A percentile compares a stretch with the other conserved stretches of the same genome.
These are phyloP conservation scores for Seminavis robusta DNA, from an alignment of 108 stramenopile species.

Conservation along the genomic window DNA sequence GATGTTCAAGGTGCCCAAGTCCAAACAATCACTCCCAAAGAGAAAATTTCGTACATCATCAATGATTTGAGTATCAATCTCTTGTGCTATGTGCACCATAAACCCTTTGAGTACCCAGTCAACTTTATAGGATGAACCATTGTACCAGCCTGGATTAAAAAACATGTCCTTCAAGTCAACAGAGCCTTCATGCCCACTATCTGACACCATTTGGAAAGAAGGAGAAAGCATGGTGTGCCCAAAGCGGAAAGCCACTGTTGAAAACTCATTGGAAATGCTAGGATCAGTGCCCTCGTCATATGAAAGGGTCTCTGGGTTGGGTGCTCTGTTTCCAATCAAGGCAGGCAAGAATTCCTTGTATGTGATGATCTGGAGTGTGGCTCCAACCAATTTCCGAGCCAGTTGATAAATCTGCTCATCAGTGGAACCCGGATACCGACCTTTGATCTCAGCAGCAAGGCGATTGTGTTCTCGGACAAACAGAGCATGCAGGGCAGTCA, in stretches of 20 bases:
- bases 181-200: not conserved
- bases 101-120: not conserved
- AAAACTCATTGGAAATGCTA: not conserved
- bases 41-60: conserved; percentile 2
- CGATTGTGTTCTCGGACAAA: not conserved
- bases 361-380: not conserved
- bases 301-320: not conserved
- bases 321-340: not conserved
- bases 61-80: not conserved
- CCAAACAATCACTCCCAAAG: not conserved
- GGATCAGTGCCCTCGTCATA: not conserved
- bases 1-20: not conserved
- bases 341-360: not conserved
- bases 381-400: not conserved
- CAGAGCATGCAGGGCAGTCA: not conserved
- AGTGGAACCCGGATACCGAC: not conserved
- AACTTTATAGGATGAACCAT: not conserved
- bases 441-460: not conserved
- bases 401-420: not conserved
- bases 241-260: not conserved
- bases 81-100: not conserved
- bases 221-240: not conserved
- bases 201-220: not conserved
- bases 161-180: not conserved
- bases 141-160: not conserved